phyloP scores from a whole-genome alignment of 2,329 filamentous ascomycete genomes.

The Aspergillus novofumigatus region DNA sequence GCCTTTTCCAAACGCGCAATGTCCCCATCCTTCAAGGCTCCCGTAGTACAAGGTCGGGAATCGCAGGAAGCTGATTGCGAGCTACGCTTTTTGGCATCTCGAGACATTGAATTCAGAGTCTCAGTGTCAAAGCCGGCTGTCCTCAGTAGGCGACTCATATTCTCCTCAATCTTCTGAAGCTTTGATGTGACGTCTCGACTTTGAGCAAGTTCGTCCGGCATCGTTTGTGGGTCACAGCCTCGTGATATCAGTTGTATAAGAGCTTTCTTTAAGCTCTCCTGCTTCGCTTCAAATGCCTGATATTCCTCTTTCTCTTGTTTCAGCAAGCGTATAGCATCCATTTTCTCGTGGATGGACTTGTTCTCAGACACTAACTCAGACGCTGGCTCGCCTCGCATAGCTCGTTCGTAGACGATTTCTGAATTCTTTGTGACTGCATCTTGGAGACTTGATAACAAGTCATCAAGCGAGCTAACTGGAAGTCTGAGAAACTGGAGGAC shows the following conservation, averaged over 20 bases:
- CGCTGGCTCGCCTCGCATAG: slow-evolving; percentile 32
- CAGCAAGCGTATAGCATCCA: slow-evolving; percentile 35
- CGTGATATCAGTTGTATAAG: slow-evolving; percentile 35
- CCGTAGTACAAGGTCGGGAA: neutral
- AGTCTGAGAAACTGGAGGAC: slow-evolving; percentile 31
- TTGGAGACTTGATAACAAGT: slow-evolving; percentile 26
- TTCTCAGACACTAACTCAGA: slow-evolving; percentile 34
- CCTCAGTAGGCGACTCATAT: slow-evolving; percentile 31
- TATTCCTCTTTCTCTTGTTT: slow-evolving; percentile 27
- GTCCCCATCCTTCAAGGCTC: neutral
- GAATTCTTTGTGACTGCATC: slow-evolving; percentile 32
- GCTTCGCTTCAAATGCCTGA: slow-evolving; percentile 23
- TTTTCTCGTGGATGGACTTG: slow-evolving; percentile 32
- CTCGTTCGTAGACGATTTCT: slow-evolving; percentile 33
- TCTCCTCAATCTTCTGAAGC: slow-evolving; percentile 30
- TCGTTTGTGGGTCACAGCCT: slow-evolving; percentile 28
- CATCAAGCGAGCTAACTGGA: slow-evolving; percentile 21
- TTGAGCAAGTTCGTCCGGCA: slow-evolving; percentile 31
- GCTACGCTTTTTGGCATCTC: neutral
- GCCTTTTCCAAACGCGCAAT: neutral
- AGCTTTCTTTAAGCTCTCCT: slow-evolving; percentile 31
- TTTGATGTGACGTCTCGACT: slow-evolving; percentile 30
- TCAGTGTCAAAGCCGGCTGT: slow-evolving; percentile 26
- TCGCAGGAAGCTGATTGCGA: neutral
- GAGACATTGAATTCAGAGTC: neutral